A percentile compares a stretch with the other conserved stretches of the same genome.
These are phyloP conservation scores for Gloeopeniophorella convolvens DNA, from an alignment of 768 basidiomycete species.

Conservation along the genomic window DNA sequence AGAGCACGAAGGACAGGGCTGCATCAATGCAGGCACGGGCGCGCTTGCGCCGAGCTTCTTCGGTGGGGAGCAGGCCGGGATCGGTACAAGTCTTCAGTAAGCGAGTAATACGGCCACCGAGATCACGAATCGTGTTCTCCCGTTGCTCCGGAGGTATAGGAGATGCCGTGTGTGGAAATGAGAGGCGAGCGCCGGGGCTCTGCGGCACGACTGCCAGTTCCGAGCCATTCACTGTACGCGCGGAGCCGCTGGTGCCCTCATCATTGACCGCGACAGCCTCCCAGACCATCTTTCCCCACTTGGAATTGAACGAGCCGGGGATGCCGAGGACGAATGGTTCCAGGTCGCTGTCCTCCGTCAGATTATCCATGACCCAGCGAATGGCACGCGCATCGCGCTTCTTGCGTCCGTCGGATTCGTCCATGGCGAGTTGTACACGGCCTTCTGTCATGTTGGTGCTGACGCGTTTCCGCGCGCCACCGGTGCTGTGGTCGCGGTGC, in stretches of 20 bases:
- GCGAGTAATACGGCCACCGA: conserved; percentile 10
- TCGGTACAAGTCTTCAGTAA: conserved; percentile 10
- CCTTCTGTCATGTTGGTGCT: conserved; percentile 6
- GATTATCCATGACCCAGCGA: conserved; percentile 1
- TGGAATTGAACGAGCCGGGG: not conserved
- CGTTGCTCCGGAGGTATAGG: not conserved
- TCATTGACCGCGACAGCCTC: not conserved
- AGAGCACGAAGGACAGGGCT: conserved; percentile 5
- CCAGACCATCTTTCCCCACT: conserved; percentile 1
- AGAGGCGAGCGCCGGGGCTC: not conserved
- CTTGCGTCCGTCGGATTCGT: not conserved
- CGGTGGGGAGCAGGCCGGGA: conserved; percentile 1
- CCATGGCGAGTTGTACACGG: conserved; percentile 1
- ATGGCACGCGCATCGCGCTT: conserved; percentile 1
- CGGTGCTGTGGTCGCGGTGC: conserved; percentile 8
- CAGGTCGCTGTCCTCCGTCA: conserved; percentile 1
- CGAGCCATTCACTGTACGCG: not conserved
- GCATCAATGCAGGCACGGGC: conserved; percentile 12
- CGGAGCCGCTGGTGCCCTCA: not conserved
- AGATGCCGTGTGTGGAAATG: too few species aligned
- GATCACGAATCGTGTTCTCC: conserved; percentile 3
- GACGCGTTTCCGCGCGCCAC: not conserved
- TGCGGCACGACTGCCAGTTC: not conserved
- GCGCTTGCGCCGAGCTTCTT: conserved; percentile 7
- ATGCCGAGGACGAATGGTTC: conserved; percentile 3